Base-by-base conservation (phyloP, 1,139 yeast species). In the Hanseniaspora gamundiae region DNA sequence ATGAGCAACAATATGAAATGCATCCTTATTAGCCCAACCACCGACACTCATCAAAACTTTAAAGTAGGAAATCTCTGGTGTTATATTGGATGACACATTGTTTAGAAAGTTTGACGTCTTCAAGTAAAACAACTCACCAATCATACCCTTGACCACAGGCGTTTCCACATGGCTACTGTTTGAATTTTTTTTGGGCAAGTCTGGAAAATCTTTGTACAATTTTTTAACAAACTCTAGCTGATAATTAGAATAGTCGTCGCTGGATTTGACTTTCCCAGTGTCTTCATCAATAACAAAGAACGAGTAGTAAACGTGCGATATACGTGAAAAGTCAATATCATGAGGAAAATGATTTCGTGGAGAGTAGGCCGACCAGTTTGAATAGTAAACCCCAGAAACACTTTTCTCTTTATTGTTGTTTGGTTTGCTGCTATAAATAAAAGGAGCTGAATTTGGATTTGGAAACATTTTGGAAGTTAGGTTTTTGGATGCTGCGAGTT, bases 41-140 rank as follows among this genome's bases (percentile, higher is more conserved):
- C 98, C 98, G 49, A 91, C 71, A 0, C 95, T 80, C 71, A 87
- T 70, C 10, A 78, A 65, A 0, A 80, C 66, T 49, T 78, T 78
- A 35, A 87, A 57, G 29, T 70, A 65, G 2, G 36, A 33, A 5
- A 33, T 33, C 3, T 33, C n/a, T 17, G 21, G n/a, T 17, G 6
- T 33, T 33, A n/a, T 33, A 7, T 17, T 17, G 17, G n/a, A 17
- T 10, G 36, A 33, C 4, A 39, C 36, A 9, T 40, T 30, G 22
- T 31, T 41, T 30, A 43, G 38, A 21, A 47, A 40, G 14, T 51
- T 31, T 10, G 50, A 27, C 13, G 48, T 51, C 55, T 78, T 80
- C 52, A 83, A 49, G 47, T 68, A 68, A 40, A 62, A 65, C 11
- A 85, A 62, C 53, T 76, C 83, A 30, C 75, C 76, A 22, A 84